Evolutionary conservation across 208 protist species (phyloP), one percentile per base, ranked within the genome.

Genomic region (Paratrypanosoma confusum): DNA sequence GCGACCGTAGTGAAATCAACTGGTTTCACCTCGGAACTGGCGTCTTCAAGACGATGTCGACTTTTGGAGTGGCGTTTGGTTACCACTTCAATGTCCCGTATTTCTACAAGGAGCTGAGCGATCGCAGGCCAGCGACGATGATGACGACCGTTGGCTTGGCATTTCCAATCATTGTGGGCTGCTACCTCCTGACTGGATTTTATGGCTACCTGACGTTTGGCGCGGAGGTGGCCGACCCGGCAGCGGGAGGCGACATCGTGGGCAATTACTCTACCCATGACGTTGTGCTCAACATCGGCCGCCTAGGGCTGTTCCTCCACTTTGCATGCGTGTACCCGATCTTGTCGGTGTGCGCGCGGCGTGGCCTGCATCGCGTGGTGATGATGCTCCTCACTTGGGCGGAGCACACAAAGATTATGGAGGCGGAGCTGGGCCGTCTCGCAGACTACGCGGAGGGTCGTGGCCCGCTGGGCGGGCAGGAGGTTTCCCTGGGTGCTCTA

Each of bases 261-360:
- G 50, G 50, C 20, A 76, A 80, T 55, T 90, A 80, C 40, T 42
- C 65, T 8, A 39, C 50, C 25, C 42, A 68, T 23, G 81, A 90
- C 34, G 4, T 53, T 1, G 29, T 76, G 20, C 52, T 84, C 17
- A 83, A 84, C 63, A 50, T 90, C 39, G 81, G 65, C 1, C 72
- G 73, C 5, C 40, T 90, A 2, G 73, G 76, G 23, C 62, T 90
- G 36, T 85, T 86, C 56, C 34, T 74, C 3, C 81, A 90, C 38
- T 90, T 90, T 65, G 74, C 64, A 5, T 86, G 74, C 37, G 81
- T 82, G 3, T 90, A 78, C 37, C 81, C 81, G 10, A 71, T 90
- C 18, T 54, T 90, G 5, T 83, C 75, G 7, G 69, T 90, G 17
- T 72, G 71, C 56, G 68, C 71, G 16, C 63, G 77, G 5, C 64